Percentiles rank a stretch among this genome's conserved stretches.
Evolutionary conservation across 768 basidiomycete species (phyloP).

Genomic region (Lentinula sp.): DNA sequence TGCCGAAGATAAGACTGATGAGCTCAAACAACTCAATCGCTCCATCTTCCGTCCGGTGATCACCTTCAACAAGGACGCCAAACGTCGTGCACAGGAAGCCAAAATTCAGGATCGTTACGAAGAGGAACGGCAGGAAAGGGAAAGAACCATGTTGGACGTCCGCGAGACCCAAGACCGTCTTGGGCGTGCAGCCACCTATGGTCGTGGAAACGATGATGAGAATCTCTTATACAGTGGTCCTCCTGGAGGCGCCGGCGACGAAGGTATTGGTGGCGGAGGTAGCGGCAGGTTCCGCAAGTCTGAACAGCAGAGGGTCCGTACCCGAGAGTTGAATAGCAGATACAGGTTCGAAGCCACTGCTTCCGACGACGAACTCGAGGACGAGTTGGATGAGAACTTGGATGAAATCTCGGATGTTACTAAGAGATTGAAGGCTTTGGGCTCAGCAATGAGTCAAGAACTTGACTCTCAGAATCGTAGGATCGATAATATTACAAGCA

Average conservation of each 20-base stretch:
- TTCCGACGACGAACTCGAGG: conserved; percentile 91
- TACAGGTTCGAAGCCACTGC: conserved; percentile 90
- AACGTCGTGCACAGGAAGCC: conserved; percentile 63
- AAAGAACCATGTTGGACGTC: conserved; percentile 58
- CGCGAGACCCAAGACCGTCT: conserved; percentile 65
- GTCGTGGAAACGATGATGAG: conserved; percentile 24
- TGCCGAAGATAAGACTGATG: conserved; percentile 90
- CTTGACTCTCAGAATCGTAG: conserved; percentile 81
- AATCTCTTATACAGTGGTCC: conserved; percentile 10
- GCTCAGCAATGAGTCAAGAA: conserved; percentile 80
- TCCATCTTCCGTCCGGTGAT: conserved; percentile 94
- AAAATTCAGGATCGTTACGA: conserved; percentile 64
- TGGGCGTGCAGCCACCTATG: conserved; percentile 35
- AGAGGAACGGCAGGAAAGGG: conserved; percentile 58
- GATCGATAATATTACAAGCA: conserved; percentile 70
- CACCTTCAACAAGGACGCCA: conserved; percentile 84
- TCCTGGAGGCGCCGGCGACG: conserved; percentile 18
- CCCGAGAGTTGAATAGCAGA: conserved; percentile 69
- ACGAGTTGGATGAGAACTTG: conserved; percentile 89
- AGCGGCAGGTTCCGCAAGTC: conserved; percentile 37
- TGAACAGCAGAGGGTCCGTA: conserved; percentile 43
- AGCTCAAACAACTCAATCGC: conserved; percentile 89
- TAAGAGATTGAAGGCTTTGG: conserved; percentile 73
- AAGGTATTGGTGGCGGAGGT: conserved; percentile 23
- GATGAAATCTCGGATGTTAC: conserved; percentile 79